These are phyloP conservation scores for Cladosporium sp. DNA, from an alignment of 2,329 filamentous ascomycete genomes.

Conservation along the genomic window DNA sequence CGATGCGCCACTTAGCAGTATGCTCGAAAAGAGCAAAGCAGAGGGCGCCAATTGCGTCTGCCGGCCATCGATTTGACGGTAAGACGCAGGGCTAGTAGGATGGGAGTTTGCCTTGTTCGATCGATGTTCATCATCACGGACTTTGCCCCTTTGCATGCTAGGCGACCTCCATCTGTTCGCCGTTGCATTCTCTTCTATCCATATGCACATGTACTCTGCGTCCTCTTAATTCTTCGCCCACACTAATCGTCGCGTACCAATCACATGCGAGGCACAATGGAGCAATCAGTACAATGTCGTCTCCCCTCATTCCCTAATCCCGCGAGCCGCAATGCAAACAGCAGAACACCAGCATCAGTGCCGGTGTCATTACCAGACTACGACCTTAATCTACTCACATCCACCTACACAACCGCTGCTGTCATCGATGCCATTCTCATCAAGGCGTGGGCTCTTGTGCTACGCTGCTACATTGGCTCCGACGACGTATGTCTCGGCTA, in stretches of 20 bases:
- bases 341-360: conserved; percentile 5
- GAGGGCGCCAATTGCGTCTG: background rate
- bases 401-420: background rate
- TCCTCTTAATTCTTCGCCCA: background rate
- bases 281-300: conserved; percentile 9
- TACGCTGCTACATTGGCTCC: conserved; percentile 9
- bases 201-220: background rate
- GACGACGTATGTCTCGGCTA: background rate
- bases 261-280: background rate
- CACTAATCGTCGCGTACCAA: background rate
- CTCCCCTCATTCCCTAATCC: conserved; percentile 6
- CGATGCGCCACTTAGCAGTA: background rate
- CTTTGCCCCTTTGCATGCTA: background rate
- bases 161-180: background rate
- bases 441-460: conserved; percentile 7
- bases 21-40: background rate
- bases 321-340: background rate
- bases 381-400: conserved; percentile 8
- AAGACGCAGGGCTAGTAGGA: background rate
- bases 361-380: conserved; percentile 9
- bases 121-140: background rate
- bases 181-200: background rate
- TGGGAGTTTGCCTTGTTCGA: background rate
- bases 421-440: conserved; percentile 6
- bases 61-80: background rate